A percentile compares a stretch with the other conserved stretches of the same genome.
Conservation (phyloP, 2,329 filamentous ascomycete species). For the Beauveria pseudobassiana region DNA sequence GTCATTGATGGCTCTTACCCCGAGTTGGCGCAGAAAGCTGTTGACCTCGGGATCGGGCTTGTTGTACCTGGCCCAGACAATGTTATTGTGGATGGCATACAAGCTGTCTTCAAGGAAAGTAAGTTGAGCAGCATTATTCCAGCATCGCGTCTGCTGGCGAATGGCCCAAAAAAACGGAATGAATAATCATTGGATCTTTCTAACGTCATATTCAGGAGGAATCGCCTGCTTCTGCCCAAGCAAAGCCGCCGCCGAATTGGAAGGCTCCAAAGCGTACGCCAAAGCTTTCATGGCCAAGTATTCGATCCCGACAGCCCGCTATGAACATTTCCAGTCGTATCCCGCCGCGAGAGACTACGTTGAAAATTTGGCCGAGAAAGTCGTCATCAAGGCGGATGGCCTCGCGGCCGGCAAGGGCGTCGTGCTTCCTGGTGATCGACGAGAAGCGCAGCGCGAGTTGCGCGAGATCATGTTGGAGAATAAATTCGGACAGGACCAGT, state of each 20-base stretch:
- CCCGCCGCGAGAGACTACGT: constrained; percentile 51
- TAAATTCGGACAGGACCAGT: constrained; percentile 58
- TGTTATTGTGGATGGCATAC: constrained; percentile 67
- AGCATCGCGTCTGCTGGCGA: background rate
- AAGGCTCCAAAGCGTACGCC: constrained; percentile 70
- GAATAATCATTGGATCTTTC: too few species aligned
- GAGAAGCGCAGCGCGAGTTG: constrained; percentile 56
- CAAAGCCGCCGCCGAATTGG: constrained; percentile 62
- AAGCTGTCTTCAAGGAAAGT: constrained; percentile 54
- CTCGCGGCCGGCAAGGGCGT: constrained; percentile 68
- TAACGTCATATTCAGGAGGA: constrained; percentile 25
- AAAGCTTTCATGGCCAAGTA: constrained; percentile 74
- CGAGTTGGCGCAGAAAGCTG: constrained; percentile 53
- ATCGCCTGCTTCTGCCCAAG: constrained; percentile 64
- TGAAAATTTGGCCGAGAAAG: constrained; percentile 45
- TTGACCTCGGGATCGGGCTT: constrained; percentile 54
- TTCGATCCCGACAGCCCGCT: constrained; percentile 65
- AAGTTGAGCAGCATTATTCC: constrained; percentile 17
- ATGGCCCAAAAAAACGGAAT: background rate
- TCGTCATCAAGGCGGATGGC: constrained; percentile 70
- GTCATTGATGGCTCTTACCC: constrained; percentile 48
- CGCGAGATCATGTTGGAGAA: constrained; percentile 60
- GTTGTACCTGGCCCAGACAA: constrained; percentile 70
- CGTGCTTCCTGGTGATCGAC: constrained; percentile 30
- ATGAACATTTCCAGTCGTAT: constrained; percentile 57